phyloP scores from a whole-genome alignment of 2,329 filamentous ascomycete genomes.

The Basipetospora chlamydospora region DNA sequence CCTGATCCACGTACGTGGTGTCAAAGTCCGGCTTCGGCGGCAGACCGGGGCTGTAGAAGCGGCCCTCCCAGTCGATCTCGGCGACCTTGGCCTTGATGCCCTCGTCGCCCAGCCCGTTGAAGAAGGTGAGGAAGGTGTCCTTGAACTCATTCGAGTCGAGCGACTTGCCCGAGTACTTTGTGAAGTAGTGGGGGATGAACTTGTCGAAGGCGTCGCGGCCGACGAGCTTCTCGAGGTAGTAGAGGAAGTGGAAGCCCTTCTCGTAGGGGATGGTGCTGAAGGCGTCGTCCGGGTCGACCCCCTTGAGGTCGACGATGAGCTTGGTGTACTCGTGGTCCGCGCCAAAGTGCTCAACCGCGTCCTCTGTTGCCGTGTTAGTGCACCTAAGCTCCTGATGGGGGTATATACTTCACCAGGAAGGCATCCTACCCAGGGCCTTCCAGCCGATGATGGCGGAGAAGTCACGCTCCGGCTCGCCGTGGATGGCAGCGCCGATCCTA shows the following conservation, averaged over 20 bases:
- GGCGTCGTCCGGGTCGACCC: constrained; percentile 86
- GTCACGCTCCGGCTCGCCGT: constrained; percentile 75
- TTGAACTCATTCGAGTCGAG: constrained; percentile 94
- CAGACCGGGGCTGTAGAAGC: constrained; percentile 78
- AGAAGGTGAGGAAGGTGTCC: constrained; percentile 73
- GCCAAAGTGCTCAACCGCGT: constrained; percentile 66
- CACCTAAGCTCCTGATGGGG: too few species aligned
- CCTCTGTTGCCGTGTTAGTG: constrained; percentile 30
- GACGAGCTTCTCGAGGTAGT: constrained; percentile 74
- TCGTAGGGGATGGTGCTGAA: constrained; percentile 91
- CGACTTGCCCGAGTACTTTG: constrained; percentile 68
- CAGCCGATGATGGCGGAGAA: constrained; percentile 95
- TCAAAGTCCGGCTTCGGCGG: constrained; percentile 87
- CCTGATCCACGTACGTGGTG: constrained; percentile 71
- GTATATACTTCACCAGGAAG: too few species aligned
- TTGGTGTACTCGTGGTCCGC: constrained; percentile 86
- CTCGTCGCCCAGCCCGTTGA: constrained; percentile 48
- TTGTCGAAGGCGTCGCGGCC: constrained; percentile 80
- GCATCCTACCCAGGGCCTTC: constrained; percentile 54
- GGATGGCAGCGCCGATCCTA: constrained; percentile 60
- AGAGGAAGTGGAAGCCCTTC: constrained; percentile 91
- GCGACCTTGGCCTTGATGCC: constrained; percentile 49
- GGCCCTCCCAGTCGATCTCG: constrained; percentile 74
- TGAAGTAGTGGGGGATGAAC: constrained; percentile 94
- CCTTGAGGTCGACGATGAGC: constrained; percentile 72